Percentiles rank a stretch among this genome's conserved stretches.
Conservation (phyloP, 441 rosid species). For the Populus trichocarpa region DNA sequence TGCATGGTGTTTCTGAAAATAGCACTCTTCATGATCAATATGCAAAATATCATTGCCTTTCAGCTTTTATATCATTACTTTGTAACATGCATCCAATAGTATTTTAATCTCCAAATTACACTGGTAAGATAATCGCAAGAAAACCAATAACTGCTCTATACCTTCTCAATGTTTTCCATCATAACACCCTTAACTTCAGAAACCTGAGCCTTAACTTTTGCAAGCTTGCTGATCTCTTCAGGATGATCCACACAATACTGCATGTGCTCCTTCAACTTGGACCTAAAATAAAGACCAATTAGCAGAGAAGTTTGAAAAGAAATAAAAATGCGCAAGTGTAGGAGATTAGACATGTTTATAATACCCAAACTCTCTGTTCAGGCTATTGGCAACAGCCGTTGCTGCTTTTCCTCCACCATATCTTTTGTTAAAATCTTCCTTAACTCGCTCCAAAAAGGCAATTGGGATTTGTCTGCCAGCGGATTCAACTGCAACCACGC, state of each 20-base stretch:
- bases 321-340: neutral
- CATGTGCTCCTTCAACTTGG: conserved; percentile 81
- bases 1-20: neutral
- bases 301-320: neutral
- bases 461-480: conserved; percentile 87
- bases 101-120: neutral
- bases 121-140: neutral
- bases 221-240: conserved; percentile 68
- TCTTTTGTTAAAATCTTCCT: conserved; percentile 79
- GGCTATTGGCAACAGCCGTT: conserved; percentile 65
- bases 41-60: neutral
- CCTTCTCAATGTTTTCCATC: conserved; percentile 91
- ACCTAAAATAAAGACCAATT: conserved; percentile 26
- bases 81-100: neutral
- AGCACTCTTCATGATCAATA: neutral
- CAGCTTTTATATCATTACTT: neutral
- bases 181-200: conserved; percentile 87
- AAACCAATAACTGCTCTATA: conserved; percentile 14
- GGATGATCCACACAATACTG: conserved; percentile 77
- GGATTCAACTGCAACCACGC: conserved; percentile 94
- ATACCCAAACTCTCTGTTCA: conserved; percentile 90
- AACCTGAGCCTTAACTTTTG: conserved; percentile 83
- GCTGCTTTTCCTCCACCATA: conserved; percentile 85
- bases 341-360: neutral
- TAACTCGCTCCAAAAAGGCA: conserved; percentile 85